Conservation (phyloP, 768 basidiomycete genomes). For the Leucocoprinus sp. region DNA sequence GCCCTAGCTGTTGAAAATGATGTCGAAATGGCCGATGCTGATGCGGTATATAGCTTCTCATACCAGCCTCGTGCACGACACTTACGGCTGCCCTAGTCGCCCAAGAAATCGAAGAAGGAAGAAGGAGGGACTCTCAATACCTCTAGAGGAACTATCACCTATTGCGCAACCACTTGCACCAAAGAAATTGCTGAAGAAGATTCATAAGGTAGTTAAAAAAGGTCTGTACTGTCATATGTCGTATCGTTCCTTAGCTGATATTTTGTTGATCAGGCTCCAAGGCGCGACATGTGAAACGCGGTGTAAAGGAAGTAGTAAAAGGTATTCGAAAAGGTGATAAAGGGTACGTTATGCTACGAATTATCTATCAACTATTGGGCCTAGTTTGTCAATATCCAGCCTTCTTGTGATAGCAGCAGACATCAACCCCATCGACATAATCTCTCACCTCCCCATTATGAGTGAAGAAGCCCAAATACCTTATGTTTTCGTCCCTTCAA, state of each 20-base stretch:
- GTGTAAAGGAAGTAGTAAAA: constrained; percentile 98
- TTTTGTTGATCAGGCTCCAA: constrained; percentile 62
- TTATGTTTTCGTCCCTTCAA: constrained; percentile 83
- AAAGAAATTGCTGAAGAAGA: constrained; percentile 88
- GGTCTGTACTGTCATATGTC: constrained; percentile 33
- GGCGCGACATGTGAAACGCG: constrained; percentile 90
- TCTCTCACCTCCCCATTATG: constrained; percentile 91
- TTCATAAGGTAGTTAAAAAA: constrained; percentile 92
- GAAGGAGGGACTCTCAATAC: constrained; percentile 56
- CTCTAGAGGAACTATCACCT: constrained; percentile 82
- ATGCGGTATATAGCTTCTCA: constrained; percentile 22
- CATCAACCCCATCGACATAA: constrained; percentile 97
- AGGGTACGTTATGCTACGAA: constrained; percentile 49
- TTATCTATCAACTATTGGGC: constrained; percentile 1
- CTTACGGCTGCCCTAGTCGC: constrained; percentile 22
- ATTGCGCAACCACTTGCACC: constrained; percentile 90
- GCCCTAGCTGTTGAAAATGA: constrained; percentile 26
- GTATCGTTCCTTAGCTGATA: background rate
- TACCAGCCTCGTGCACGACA: background rate
- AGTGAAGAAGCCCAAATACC: constrained; percentile 91
- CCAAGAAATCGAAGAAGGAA: constrained; percentile 56
- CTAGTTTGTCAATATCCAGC: constrained; percentile 30
- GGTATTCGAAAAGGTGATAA: constrained; percentile 96
- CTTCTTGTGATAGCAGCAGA: constrained; percentile 91
- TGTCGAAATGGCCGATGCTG: constrained; percentile 39